Percentiles rank a stretch among this genome's conserved stretches.
Evolutionary conservation across 2,329 filamentous ascomycete genomes (phyloP).

Genomic region (Aspergillus versicolor): DNA sequence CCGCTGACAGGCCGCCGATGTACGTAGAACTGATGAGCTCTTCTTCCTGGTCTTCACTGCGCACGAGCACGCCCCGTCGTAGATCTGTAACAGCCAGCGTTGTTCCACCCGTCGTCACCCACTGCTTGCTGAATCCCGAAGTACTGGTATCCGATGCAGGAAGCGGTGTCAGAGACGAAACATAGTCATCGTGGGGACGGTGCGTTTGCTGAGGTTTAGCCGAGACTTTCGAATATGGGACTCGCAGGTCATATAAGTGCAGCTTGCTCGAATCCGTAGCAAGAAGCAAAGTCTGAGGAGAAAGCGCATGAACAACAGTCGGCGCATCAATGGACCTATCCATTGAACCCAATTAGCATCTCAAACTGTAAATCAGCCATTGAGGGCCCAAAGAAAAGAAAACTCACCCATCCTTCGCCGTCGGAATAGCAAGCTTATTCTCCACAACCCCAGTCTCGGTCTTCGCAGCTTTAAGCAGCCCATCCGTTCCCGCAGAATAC

Average conservation of each 20-base stretch:
- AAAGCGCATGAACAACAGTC: conserved; percentile 77
- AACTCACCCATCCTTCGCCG: conserved; percentile 41
- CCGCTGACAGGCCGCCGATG: conserved; percentile 71
- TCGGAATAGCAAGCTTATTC: conserved; percentile 78
- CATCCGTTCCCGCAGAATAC: conserved; percentile 62
- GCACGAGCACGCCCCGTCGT: conserved; percentile 78
- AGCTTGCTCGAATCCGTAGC: conserved; percentile 87
- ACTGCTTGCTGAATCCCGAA: conserved; percentile 89
- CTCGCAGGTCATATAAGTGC: conserved; percentile 82
- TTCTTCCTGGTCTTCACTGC: conserved; percentile 92
- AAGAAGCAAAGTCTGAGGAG: conserved; percentile 82
- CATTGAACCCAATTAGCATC: neutral
- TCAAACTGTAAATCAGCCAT: neutral
- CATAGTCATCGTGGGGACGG: conserved; percentile 86
- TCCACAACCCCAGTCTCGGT: conserved; percentile 64
- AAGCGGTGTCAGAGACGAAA: conserved; percentile 82
- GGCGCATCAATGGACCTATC: conserved; percentile 64
- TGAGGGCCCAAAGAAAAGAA: neutral
- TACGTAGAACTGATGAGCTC: conserved; percentile 81
- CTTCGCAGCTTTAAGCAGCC: conserved; percentile 61
- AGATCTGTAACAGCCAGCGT: conserved; percentile 89
- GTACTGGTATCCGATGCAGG: conserved; percentile 78
- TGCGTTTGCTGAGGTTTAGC: conserved; percentile 74
- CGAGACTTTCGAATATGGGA: conserved; percentile 52
- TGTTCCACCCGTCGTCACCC: conserved; percentile 88